These are phyloP conservation scores for Kwoniella shandongensis DNA, from an alignment of 768 basidiomycete species.

Conservation along the genomic window DNA sequence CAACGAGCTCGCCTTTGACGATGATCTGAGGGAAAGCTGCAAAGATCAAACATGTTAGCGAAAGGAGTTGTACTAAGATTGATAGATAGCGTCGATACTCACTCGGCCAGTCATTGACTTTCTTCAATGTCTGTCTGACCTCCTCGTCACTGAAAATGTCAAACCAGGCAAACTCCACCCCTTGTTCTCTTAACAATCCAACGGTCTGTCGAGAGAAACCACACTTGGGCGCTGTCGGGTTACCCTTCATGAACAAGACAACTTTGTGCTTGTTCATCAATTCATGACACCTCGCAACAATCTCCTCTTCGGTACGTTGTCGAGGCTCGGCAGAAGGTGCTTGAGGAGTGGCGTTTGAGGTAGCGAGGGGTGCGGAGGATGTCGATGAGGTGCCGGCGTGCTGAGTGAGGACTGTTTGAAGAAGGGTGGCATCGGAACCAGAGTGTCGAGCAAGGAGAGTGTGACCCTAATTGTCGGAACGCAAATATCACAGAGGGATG, in stretches of 20 bases:
- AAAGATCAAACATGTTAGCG: too few relatives aligned
- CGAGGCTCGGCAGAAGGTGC: slow-evolving; percentile 26
- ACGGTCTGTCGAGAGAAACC: slow-evolving; percentile 81
- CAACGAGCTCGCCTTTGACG: slow-evolving; percentile 80
- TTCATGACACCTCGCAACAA: slow-evolving; percentile 63
- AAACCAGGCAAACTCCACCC: slow-evolving; percentile 70
- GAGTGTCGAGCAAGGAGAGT: slow-evolving; percentile 72
- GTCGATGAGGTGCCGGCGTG: slow-evolving; percentile 56
- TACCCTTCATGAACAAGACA: slow-evolving; percentile 90
- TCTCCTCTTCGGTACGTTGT: slow-evolving; percentile 64
- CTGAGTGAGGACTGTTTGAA: slow-evolving; percentile 65
- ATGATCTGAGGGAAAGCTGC: slow-evolving; percentile 49
- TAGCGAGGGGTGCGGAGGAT: slow-evolving; percentile 46
- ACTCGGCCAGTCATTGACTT: slow-evolving; percentile 83
- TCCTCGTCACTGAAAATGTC: slow-evolving; percentile 80
- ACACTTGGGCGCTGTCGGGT: slow-evolving; percentile 72
- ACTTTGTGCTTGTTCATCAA: slow-evolving; percentile 79
- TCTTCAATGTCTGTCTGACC: slow-evolving; percentile 73
- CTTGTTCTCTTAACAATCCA: slow-evolving; percentile 64
- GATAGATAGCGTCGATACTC: slow-evolving; percentile 20
- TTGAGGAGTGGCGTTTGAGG: slow-evolving; percentile 38
- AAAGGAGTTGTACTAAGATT: not conserved
- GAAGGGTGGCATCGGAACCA: slow-evolving; percentile 72
- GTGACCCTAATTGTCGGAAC: slow-evolving; percentile 67
- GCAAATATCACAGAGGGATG: not conserved